Base-by-base conservation (phyloP, 2,329 filamentous ascomycete genomes). In the Nemania sp. region DNA sequence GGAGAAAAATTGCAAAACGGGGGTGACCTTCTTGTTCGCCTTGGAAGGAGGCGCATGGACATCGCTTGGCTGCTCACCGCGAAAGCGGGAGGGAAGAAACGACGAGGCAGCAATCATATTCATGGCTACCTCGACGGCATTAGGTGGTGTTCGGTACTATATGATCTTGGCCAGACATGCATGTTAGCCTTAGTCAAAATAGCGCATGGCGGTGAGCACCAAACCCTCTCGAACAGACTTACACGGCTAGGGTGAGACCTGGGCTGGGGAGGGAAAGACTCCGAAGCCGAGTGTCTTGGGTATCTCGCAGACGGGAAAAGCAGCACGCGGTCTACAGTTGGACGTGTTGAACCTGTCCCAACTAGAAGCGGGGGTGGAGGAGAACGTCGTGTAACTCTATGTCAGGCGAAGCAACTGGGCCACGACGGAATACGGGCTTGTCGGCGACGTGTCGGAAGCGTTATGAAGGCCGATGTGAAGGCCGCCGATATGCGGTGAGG, bases 1-100 rank as follows among this genome's bases (percentile, higher is more conserved):
- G 42, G 94, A 91, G 64, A 97, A 80, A 45, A 86, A 84, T 74
- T 96, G 90, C 49, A 98, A 83, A 53, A 89, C 76, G 3, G 90
- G 89, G 4, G 92, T 96, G 72, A 96, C 69, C 71, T 79, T 82
- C 73, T 82, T 86, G 76, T 82, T 86, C 59, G 82, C 68, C 80
- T 82, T 86, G 5, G 82, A 83, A 11, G 86, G 86, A 0, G 82
- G 77, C 18, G 74, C 71, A 32, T 77, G 76, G 65, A 80, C 77
- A 37, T 79, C 71, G 52, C 75, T 76, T 20, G 80, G 78, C 64
- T 82, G 78, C 73, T 85, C 82, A 66, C 86, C 86, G 74, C 86
- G 84, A 69, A 88, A 87, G 69, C 85, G 83, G 72, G 79, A 80
- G 60, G 86, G 86, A 17, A 88, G 78, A 62, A 88, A 77, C 64